Evolutionary conservation across 768 basidiomycete genomes (phyloP).

Genomic region (Rhizopogon roseolus): DNA sequence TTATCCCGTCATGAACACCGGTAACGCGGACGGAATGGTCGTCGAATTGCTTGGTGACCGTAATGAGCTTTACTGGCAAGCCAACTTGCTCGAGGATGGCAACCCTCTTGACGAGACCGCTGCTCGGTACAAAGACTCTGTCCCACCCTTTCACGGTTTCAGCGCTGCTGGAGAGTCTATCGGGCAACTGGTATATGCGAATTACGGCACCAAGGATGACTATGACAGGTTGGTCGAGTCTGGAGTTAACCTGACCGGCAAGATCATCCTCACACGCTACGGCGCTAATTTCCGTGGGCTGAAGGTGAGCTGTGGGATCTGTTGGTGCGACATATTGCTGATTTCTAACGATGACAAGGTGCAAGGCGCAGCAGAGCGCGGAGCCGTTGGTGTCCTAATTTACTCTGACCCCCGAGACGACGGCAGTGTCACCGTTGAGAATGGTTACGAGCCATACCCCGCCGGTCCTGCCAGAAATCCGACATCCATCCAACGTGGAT

Average conservation of each 20-base stretch:
- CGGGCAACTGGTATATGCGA: slow-evolving; percentile 67
- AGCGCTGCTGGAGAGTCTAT: slow-evolving; percentile 72
- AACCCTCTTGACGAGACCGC: slow-evolving; percentile 70
- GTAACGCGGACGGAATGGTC: slow-evolving; percentile 53
- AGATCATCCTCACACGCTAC: slow-evolving; percentile 77
- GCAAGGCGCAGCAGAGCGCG: slow-evolving; percentile 78
- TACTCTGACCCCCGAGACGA: slow-evolving; percentile 88
- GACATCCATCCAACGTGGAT: slow-evolving; percentile 82
- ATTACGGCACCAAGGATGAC: slow-evolving; percentile 74
- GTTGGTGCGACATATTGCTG: slow-evolving; percentile 13
- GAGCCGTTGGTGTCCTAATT: slow-evolving; percentile 74
- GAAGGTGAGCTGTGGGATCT: slow-evolving; percentile 45
- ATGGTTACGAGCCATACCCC: slow-evolving; percentile 72
- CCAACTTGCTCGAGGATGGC: slow-evolving; percentile 70
- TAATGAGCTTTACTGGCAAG: slow-evolving; percentile 56
- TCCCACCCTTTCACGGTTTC: slow-evolving; percentile 85
- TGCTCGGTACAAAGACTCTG: slow-evolving; percentile 54
- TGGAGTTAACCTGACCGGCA: slow-evolving; percentile 72
- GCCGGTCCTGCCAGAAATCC: slow-evolving; percentile 87
- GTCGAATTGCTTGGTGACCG: slow-evolving; percentile 60
- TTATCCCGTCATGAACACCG: slow-evolving; percentile 81
- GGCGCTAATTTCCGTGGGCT: slow-evolving; percentile 78
- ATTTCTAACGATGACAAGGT: slow-evolving; percentile 40
- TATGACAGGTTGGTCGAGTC: slow-evolving; percentile 54
- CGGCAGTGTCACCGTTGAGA: slow-evolving; percentile 67